Evolutionary conservation across 2,329 filamentous ascomycete species (phyloP), one percentile per base, ranked within the genome.

Genomic region (Dryadomyces quercus-mongolicae): DNA sequence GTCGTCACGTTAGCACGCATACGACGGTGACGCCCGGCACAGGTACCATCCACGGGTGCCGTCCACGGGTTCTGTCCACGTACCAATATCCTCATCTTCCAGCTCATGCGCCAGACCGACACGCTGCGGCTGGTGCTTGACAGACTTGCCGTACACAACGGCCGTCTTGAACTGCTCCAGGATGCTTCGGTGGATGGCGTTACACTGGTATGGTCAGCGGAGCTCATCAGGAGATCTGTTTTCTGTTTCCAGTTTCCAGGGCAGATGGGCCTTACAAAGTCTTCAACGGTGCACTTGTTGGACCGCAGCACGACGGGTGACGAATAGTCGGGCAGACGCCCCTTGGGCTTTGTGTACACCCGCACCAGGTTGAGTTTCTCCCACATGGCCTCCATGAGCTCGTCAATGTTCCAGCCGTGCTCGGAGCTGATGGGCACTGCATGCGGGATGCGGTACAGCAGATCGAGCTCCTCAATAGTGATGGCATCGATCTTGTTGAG

Each of bases 401-500:
- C 93, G 67, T 98, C 93, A 58, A 98, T 72, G 70, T 98, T 98
- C 93, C 93, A 98, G 55, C 93, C 93, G 66, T 92, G 86, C 72
- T 98, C 93, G 36, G 92, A 93, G 67, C 91, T 96, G 71, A 98
- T 97, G 31, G 93, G 93, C 56, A 93, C 93, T 15, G 93, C 90
- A 67, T 97, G 95, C 50, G 93, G 93, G 61, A 98, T 98, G 45
- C 92, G 85, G 72, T 98, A 97, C 31, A 98, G 77, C 57, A 98
- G 74, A 70, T 98, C 93, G 58, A 98, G 78, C 71, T 98, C 93
- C 71, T 98, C 92, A 62, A 98, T 97, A 52, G 88, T 92, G 68
- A 98, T 97, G 54, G 91, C 83, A 71, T 98, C 93, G 62, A 98
- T 98, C 76, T 98, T 98, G 80, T 98, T 98, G 64, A 98, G 78